These are phyloP conservation scores for Lactarius indigo DNA, from an alignment of 768 basidiomycete genomes.

Conservation along the genomic window DNA sequence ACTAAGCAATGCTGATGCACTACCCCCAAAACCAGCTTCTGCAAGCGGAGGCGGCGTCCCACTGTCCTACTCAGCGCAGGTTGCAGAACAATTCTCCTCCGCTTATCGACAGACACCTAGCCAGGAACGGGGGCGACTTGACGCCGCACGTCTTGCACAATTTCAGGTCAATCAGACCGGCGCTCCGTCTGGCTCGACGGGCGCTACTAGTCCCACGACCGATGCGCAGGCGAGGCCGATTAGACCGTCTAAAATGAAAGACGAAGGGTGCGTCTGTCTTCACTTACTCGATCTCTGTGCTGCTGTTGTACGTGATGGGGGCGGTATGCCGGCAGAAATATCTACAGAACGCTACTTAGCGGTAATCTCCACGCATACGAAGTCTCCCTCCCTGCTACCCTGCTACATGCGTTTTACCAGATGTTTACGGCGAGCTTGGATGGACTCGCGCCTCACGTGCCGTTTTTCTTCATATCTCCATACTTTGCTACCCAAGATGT, in stretches of 20 bases:
- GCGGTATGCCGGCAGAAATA: background rate
- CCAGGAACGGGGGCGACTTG: conserved; percentile 50
- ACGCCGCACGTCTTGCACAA: conserved; percentile 18
- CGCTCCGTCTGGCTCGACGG: conserved; percentile 2
- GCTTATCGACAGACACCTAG: conserved; percentile 61
- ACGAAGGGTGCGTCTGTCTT: conserved; percentile 87
- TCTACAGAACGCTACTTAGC: conserved; percentile 25
- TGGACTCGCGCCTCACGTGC: conserved; percentile 9
- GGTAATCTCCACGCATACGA: conserved; percentile 17
- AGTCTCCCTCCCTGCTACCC: background rate
- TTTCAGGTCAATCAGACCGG: conserved; percentile 5
- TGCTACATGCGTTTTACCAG: conserved; percentile 23
- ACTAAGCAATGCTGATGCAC: background rate
- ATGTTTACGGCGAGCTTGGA: conserved; percentile 23
- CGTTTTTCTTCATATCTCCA: conserved; percentile 3
- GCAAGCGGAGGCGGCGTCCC: conserved; percentile 20
- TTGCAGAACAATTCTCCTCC: conserved; percentile 61
- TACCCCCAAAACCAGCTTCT: conserved; percentile 19
- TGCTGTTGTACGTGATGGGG: conserved; percentile 1
- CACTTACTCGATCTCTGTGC: background rate
- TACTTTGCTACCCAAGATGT: conserved; percentile 25
- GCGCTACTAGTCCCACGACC: background rate
- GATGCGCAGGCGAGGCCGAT: conserved; percentile 45
- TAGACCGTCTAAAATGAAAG: conserved; percentile 90
- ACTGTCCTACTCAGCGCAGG: conserved; percentile 59